These are phyloP conservation scores for Rhododendron mucronatum DNA, from an alignment of 148 eudicot genomes.

Conservation along the genomic window DNA sequence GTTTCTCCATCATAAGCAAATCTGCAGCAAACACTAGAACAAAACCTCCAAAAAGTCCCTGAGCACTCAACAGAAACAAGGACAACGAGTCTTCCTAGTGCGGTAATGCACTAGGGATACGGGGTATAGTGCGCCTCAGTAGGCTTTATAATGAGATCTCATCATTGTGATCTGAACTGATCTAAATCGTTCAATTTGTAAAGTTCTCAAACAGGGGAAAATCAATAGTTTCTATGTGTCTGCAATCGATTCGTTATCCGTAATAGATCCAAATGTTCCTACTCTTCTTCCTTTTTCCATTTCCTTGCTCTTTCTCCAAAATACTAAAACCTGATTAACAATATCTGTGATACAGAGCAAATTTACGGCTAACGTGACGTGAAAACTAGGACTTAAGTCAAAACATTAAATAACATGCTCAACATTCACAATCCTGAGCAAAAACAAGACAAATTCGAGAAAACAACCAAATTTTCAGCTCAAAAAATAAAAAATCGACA, in stretches of 20 bases:
- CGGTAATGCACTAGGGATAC: not conserved
- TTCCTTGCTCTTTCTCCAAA: not conserved
- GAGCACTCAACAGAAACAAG: not conserved
- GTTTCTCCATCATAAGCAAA: not conserved
- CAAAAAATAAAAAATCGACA: not conserved
- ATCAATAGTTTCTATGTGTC: not conserved
- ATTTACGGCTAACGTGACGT: not conserved
- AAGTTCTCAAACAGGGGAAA: not conserved
- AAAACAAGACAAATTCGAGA: constrained; percentile 2
- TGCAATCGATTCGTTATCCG: not conserved
- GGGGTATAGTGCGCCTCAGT: not conserved
- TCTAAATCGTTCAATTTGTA: not conserved
- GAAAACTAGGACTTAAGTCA: not conserved
- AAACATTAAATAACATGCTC: not conserved
- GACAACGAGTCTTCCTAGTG: not conserved
- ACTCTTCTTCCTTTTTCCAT: not conserved
- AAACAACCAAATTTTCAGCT: not conserved
- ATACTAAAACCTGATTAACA: not conserved
- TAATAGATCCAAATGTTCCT: not conserved
- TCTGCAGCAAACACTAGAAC: not conserved
- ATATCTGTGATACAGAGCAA: not conserved
- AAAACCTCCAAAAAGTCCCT: not conserved
- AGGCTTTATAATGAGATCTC: constrained; percentile 18
- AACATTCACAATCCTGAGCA: not conserved
- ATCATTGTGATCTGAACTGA: not conserved